Conservation (phyloP, 805 yeast genomes). For the Yarrowia osloensis region DNA sequence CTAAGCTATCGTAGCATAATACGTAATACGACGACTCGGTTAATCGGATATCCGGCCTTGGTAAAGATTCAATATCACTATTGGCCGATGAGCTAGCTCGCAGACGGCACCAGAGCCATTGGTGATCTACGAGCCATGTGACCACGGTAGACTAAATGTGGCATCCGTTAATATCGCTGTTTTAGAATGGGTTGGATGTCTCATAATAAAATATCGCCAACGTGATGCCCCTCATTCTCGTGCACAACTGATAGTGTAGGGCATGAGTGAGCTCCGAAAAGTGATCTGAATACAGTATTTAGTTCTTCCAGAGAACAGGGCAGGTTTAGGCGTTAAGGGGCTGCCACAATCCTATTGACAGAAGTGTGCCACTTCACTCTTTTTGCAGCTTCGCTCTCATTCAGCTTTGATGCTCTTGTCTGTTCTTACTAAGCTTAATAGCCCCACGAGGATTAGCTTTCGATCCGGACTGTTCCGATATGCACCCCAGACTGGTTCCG, state of each 20-base stretch:
- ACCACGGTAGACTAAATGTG: not conserved
- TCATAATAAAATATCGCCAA: not conserved
- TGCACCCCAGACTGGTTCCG: slow-evolving; percentile 28
- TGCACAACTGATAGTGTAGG: no score
- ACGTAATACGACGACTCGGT: not conserved
- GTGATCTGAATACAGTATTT: no score
- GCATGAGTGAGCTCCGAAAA: no score
- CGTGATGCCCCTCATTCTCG: not conserved
- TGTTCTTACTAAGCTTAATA: not conserved
- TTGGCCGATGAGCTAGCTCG: not conserved
- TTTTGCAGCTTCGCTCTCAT: no score
- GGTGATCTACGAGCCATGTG: not conserved
- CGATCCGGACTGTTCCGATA: slow-evolving; percentile 13
- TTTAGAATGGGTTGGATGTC: not conserved
- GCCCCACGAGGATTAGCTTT: slow-evolving; percentile 13
- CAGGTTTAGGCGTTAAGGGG: no score
- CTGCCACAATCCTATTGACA: no score
- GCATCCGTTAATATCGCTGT: not conserved
- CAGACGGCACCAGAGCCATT: not conserved
- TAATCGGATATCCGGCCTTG: not conserved
- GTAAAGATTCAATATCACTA: no score
- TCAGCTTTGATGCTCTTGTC: no score
- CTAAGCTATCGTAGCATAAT: no score
- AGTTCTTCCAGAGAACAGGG: no score
- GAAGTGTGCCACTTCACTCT: no score